Percentiles rank a stretch among this genome's conserved stretches.
Evolutionary conservation across 768 basidiomycete species (phyloP).

Genomic region (Podaxis sp.): DNA sequence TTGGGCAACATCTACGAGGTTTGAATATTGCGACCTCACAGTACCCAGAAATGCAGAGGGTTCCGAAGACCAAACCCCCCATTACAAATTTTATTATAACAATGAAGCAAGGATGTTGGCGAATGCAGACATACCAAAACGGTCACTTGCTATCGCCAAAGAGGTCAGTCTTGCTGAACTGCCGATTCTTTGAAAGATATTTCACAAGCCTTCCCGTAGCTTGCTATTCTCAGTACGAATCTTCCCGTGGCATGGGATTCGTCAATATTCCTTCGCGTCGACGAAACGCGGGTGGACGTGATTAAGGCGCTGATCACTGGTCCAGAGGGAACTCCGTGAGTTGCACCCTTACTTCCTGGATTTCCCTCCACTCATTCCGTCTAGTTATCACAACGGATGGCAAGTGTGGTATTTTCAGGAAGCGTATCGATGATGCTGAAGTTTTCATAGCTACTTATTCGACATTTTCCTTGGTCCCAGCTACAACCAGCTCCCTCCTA

Average conservation of each 20-base stretch:
- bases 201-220: slow-evolving; percentile 36
- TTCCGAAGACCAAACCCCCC: slow-evolving; percentile 51
- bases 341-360: slow-evolving; percentile 12
- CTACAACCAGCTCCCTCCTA: slow-evolving; percentile 86
- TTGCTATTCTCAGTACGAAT: slow-evolving; percentile 90
- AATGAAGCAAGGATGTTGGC: slow-evolving; percentile 82
- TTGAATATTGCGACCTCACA: slow-evolving; percentile 89
- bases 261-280: slow-evolving; percentile 88
- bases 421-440: slow-evolving; percentile 24
- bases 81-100: slow-evolving; percentile 81
- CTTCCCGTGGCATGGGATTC: slow-evolving; percentile 95
- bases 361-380: not conserved
- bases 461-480: slow-evolving; percentile 90
- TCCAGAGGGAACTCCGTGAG: slow-evolving; percentile 90
- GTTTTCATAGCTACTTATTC: slow-evolving; percentile 47
- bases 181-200: not conserved
- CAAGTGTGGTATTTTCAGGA: slow-evolving; percentile 27
- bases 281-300: slow-evolving; percentile 87
- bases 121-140: slow-evolving; percentile 82
- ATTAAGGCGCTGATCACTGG: slow-evolving; percentile 92
- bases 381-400: slow-evolving; percentile 90
- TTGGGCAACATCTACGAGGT: slow-evolving; percentile 80
- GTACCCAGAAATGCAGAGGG: slow-evolving; percentile 30
- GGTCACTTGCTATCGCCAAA: slow-evolving; percentile 92
- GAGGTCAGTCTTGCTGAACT: slow-evolving; percentile 45